Conservation (phyloP, 2,329 filamentous ascomycete species). For the Cordyceps cicadae region DNA sequence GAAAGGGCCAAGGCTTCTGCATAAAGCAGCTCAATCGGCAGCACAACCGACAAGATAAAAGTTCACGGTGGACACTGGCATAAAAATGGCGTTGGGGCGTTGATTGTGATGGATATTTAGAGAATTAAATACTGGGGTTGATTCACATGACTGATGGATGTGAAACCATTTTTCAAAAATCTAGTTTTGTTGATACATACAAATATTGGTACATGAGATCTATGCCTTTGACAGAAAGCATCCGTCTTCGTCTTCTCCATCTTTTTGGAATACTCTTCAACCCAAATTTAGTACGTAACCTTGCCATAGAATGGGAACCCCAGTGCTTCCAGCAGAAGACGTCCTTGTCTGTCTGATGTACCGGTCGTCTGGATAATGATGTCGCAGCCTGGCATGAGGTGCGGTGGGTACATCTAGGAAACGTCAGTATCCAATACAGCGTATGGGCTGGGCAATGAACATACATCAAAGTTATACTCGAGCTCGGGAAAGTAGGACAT, state of each 20-base stretch:
- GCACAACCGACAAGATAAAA: neutral
- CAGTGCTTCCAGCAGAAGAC: conserved; percentile 51
- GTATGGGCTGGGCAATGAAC: conserved; percentile 26
- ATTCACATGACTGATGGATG: neutral
- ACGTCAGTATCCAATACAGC: conserved; percentile 11
- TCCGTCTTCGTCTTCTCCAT: conserved; percentile 1
- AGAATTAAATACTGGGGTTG: neutral
- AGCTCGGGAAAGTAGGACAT: conserved; percentile 87
- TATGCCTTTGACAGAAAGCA: conserved; percentile 9
- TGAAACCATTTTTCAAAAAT: neutral
- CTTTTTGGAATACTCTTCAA: neutral
- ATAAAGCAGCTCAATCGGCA: neutral
- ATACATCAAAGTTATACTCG: conserved; percentile 88
- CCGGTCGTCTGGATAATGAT: conserved; percentile 79
- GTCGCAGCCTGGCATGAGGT: conserved; percentile 78
- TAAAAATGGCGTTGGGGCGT: conserved; percentile 29
- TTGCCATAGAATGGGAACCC: conserved; percentile 70
- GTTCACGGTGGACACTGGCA: conserved; percentile 19
- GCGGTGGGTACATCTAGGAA: conserved; percentile 48
- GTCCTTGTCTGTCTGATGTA: conserved; percentile 75
- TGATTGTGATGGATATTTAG: neutral
- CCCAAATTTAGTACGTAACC: conserved; percentile 32
- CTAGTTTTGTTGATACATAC: conserved; percentile 10
- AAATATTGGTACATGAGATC: conserved; percentile 14
- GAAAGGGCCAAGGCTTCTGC: conserved; percentile 36